Evolutionary conservation across 768 basidiomycete species (phyloP).

Genomic region (Pleurotus citrinopileatus): DNA sequence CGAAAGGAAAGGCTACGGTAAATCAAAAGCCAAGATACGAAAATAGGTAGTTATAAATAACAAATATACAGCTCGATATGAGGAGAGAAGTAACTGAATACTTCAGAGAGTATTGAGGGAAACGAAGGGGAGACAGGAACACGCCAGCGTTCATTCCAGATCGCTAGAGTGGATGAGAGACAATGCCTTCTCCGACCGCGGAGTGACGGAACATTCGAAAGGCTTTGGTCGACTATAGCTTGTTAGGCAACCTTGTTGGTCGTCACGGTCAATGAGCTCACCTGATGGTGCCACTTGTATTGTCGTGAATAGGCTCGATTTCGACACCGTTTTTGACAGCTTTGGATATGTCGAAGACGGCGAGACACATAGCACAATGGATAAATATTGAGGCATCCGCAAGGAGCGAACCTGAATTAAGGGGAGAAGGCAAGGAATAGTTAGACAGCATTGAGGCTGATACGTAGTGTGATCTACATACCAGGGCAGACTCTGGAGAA

Average conservation of each 20-base stretch:
- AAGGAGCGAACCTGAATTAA: slow-evolving; percentile 42
- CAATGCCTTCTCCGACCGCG: slow-evolving; percentile 57
- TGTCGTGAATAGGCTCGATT: slow-evolving; percentile 52
- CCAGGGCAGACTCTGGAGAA: slow-evolving; percentile 47
- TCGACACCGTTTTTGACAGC: slow-evolving; percentile 39
- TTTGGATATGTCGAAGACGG: slow-evolving; percentile 51
- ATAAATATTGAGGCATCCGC: slow-evolving; percentile 55
- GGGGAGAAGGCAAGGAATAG: slow-evolving; percentile 5
- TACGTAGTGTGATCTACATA: slow-evolving; percentile 15
- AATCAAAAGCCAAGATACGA: background rate
- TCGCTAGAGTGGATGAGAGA: slow-evolving; percentile 50
- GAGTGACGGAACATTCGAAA: slow-evolving; percentile 57
- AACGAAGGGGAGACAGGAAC: slow-evolving; percentile 11
- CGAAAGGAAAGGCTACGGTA: no score
- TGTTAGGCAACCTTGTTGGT: background rate
- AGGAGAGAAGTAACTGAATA: no score
- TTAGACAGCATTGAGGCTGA: no score
- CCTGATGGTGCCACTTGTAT: slow-evolving; percentile 67
- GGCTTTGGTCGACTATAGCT: slow-evolving; percentile 54
- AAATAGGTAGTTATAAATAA: slow-evolving; percentile 18
- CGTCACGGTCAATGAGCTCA: slow-evolving; percentile 15
- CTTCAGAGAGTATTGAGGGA: slow-evolving; percentile 16
- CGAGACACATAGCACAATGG: slow-evolving; percentile 47
- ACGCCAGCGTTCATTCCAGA: slow-evolving; percentile 11
- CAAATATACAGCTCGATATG: background rate